Conservation (phyloP, 2,329 filamentous ascomycete genomes). For the Cladosporium sp. region DNA sequence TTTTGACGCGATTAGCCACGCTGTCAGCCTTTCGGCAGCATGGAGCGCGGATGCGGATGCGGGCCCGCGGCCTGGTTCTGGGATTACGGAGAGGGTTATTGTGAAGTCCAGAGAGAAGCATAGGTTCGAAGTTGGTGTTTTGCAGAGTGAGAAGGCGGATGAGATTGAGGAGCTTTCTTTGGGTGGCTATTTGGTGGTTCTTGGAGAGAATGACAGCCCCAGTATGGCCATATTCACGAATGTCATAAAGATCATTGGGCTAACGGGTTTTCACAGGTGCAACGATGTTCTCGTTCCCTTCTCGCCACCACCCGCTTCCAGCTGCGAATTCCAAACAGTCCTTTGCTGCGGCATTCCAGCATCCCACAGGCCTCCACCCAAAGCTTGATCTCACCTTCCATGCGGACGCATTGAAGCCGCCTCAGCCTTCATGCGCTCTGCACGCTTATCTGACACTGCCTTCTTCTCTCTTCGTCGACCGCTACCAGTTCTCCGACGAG, state of each 20-base stretch:
- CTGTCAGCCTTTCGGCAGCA: constrained; percentile 59
- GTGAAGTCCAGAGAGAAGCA: constrained; percentile 11
- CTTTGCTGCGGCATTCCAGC: constrained; percentile 55
- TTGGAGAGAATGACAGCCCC: constrained; percentile 68
- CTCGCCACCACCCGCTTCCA: constrained; percentile 63
- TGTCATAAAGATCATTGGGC: background rate
- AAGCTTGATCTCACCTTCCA: constrained; percentile 65
- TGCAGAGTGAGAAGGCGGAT: constrained; percentile 56
- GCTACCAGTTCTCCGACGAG: constrained; percentile 72
- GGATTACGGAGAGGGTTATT: constrained; percentile 1
- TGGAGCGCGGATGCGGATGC: constrained; percentile 43
- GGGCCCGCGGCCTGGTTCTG: constrained; percentile 17
- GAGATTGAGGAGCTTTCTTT: constrained; percentile 72
- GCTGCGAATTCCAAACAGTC: constrained; percentile 28
- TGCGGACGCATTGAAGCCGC: constrained; percentile 43
- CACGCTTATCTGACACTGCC: constrained; percentile 82
- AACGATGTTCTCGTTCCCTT: constrained; percentile 77
- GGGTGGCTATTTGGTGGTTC: constrained; percentile 70
- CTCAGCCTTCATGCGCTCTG: constrained; percentile 57
- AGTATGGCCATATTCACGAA: constrained; percentile 40
- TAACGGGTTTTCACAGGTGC: constrained; percentile 46
- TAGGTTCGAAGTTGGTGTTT: constrained; percentile 74
- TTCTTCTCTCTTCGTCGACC: constrained; percentile 75
- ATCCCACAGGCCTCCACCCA: constrained; percentile 78
- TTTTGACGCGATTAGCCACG: constrained; percentile 64